Percentiles rank a stretch among this genome's conserved stretches.
Evolutionary conservation across 1,139 yeast genomes (phyloP).

Genomic region (Taphrina deformans): DNA sequence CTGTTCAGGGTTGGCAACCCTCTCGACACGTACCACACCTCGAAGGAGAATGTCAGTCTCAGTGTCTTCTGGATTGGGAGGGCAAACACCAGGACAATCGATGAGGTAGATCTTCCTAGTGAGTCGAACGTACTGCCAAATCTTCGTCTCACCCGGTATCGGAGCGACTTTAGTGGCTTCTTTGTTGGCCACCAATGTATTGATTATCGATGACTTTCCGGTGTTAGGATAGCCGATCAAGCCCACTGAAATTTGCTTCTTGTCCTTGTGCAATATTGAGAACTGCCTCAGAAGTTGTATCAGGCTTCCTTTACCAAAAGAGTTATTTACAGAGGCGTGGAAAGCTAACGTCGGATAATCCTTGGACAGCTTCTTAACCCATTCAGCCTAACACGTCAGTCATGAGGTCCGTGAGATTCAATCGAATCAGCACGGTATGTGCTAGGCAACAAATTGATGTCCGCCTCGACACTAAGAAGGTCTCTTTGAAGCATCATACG

Average conservation of each 20-base stretch:
- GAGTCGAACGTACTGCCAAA: constrained; percentile 96
- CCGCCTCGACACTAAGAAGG: constrained; percentile 49
- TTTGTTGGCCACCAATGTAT: constrained; percentile 88
- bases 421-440: background rate
- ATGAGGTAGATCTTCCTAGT: constrained; percentile 93
- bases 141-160: constrained; percentile 97
- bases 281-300: constrained; percentile 92
- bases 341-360: constrained; percentile 93
- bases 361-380: constrained; percentile 94
- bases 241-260: constrained; percentile 95
- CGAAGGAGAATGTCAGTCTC: constrained; percentile 93
- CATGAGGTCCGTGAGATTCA: background rate
- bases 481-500: constrained; percentile 36
- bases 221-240: constrained; percentile 97
- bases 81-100: constrained; percentile 99
- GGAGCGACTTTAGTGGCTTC: constrained; percentile 93
- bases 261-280: constrained; percentile 82
- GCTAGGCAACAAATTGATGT: constrained; percentile 41
- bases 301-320: constrained; percentile 95
- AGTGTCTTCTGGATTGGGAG: constrained; percentile 84
- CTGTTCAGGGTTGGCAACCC: constrained; percentile 92
- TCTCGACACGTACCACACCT: constrained; percentile 97
- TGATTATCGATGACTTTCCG: constrained; percentile 93
- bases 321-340: constrained; percentile 95
- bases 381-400: constrained; percentile 73